Conservation (phyloP, 495 filamentous ascomycete genomes). For the Xylona heveae region DNA sequence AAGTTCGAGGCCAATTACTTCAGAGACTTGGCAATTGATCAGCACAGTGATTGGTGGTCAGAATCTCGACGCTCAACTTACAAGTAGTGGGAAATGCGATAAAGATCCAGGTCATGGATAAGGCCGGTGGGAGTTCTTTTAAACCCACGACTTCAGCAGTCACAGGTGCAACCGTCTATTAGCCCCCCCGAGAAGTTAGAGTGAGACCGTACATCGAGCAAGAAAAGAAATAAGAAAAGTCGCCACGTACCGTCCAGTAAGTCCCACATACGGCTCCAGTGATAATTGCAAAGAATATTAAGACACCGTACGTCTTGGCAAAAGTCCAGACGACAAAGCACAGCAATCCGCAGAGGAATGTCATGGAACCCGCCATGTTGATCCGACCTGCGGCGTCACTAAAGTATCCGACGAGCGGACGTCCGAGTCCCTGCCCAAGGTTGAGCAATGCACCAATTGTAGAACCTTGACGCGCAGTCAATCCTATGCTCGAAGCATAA, state of each 20-base stretch:
- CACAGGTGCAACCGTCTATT: conserved; percentile 39
- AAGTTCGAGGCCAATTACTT: conserved; percentile 54
- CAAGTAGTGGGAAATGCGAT: conserved; percentile 50
- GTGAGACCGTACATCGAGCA: conserved; percentile 2
- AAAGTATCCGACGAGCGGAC: conserved; percentile 44
- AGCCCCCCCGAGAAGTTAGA: neutral
- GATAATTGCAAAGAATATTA: conserved; percentile 51
- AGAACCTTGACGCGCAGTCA: conserved; percentile 42
- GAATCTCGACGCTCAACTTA: too few relatives aligned
- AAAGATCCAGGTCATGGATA: conserved; percentile 59
- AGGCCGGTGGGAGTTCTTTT: conserved; percentile 41
- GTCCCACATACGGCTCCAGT: conserved; percentile 50
- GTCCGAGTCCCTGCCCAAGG: conserved; percentile 37
- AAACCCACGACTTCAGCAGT: conserved; percentile 61
- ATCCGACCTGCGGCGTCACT: conserved; percentile 46
- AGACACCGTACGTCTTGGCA: conserved; percentile 37
- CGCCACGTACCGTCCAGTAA: conserved; percentile 36
- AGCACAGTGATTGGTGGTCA: too few relatives aligned
- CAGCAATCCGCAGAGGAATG: conserved; percentile 33
- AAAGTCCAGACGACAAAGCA: conserved; percentile 51
- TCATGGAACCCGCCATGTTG: conserved; percentile 40
- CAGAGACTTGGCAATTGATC: conserved; percentile 25
- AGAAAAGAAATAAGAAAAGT: too few relatives aligned
- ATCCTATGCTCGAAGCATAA: conserved; percentile 41
- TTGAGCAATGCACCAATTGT: conserved; percentile 54